Conservation (phyloP, 192 early-diverging fungal species). For the Podila epigama region DNA sequence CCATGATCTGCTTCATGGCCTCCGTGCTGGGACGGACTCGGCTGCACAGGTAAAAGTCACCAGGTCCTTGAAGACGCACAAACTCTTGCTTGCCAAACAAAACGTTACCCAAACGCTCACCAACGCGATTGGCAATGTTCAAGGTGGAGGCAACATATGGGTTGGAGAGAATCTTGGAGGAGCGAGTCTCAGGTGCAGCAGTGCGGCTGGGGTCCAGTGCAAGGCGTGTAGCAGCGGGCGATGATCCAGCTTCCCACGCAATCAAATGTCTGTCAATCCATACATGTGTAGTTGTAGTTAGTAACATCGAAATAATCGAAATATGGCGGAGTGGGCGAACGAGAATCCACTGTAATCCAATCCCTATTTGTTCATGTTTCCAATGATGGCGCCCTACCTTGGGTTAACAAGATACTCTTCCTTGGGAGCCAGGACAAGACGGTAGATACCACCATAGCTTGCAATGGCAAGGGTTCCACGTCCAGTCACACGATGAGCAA, state of each 20-base stretch:
- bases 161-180: conserved; percentile 47
- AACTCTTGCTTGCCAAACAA: conserved; percentile 62
- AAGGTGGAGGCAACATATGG: conserved; percentile 41
- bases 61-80: conserved; percentile 65
- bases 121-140: conserved; percentile 47
- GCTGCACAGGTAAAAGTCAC: conserved; percentile 69
- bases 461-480: conserved; percentile 74
- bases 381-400: conserved; percentile 45
- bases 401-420: conserved; percentile 81
- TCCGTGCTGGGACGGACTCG: conserved; percentile 58
- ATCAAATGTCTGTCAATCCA: conserved; percentile 51
- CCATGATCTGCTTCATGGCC: conserved; percentile 34
- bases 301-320: no score
- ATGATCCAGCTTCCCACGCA: conserved; percentile 62
- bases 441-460: conserved; percentile 70
- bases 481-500: conserved; percentile 70
- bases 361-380: not conserved
- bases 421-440: conserved; percentile 67
- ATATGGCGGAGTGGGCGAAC: no score
- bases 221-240: conserved; percentile 51
- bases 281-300: not conserved
- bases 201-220: conserved; percentile 36
- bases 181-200: conserved; percentile 36
- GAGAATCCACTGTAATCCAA: no score
- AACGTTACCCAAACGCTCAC: conserved; percentile 49